Base-by-base conservation (phyloP, 176 grass and related monocot species). In the Carex cristatella region DNA sequence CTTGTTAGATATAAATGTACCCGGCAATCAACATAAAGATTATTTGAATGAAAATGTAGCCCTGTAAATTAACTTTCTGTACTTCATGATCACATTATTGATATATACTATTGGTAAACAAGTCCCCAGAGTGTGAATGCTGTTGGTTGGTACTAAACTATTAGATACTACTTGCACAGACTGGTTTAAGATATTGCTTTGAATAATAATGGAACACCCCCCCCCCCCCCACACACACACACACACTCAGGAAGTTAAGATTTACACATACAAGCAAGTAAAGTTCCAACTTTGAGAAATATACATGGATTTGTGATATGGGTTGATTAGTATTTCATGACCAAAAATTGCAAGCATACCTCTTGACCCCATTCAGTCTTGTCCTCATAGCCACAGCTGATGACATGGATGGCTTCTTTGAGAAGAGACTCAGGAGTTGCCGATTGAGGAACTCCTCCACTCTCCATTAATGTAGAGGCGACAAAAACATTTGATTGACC, bases 391-490 rank as follows among this genome's bases (percentile, higher is more conserved):
- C 95, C 95, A 86, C 95, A 98, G 80, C 95, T 98, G 85, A 98
- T 98, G 76, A 98, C 95, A 93, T 98, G 95, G 18, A 98, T 98
- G 74, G 95, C 95, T 93, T 98, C 95, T 83, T 98, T 98, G 75
- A 98, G 79, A 83, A 98, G 95, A 72, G 93, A 89, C 46, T 98
- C 95, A 80, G 91, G 95, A 89, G 92, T 94, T 93, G 95, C 95
- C 71, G 92, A 98, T 18, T 98, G 91, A 77, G 95, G 92, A 89
- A 98, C 95, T 7, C 95, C 95, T 81, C 95, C 92, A 86, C 94
- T 90, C 90, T 98, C 95, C 95, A 98, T 98, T 28, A 98, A 82
- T 61, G 95, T 98, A 18, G 95, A 98, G 62, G 95, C 95, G 74
- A 98, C 92, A 77, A 98, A 94, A 81, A 94, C 95, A 87, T 82